Evolutionary conservation across 2,329 filamentous ascomycete genomes (phyloP), one percentile per base, ranked within the genome.

Genomic region (Dactylonectria estremocensis): DNA sequence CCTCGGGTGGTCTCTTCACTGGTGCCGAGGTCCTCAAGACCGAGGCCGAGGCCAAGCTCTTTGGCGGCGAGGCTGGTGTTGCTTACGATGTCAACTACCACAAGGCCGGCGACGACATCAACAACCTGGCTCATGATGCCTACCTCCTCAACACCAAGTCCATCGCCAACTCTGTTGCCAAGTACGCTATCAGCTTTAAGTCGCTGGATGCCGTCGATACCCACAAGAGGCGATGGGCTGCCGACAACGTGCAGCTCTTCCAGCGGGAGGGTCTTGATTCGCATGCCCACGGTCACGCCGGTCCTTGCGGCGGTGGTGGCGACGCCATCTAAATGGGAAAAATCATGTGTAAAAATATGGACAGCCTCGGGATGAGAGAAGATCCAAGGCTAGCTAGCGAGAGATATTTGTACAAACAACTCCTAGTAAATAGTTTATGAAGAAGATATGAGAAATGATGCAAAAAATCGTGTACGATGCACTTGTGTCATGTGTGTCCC

Each of bases 1-100:
- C 92, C 2, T 87, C 88, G 0, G 91, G 91, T 28, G 92, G 92
- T 13, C 84, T 93, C 65, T 91, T 91, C 74, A 93, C 91, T 9
- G 91, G 91, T 11, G 91, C 91, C 2, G 90, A 92, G 77, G 86
- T 82, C 5, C 77, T 90, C 77, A 92, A 91, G 85, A 91, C 89
- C 0, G 82, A 83, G 37, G 85, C 86, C 46, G 87, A 93, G 76
- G 87, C 83, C 0, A 82, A 80, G 40, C 79, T 88, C 74, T 93
- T 92, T 69, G 91, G 91, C 11, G 91, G 91, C 20, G 80, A 85
- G 71, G 89, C 86, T 10, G 90, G 84, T 67, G 79, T 83, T 28
- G 78, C 83, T 56, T 83, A 83, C 72, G 81, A 87, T 67, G 71
- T 81, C 73, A 82, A 84, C 81, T 84, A 86, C 78, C 82, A 87